Conservation (phyloP, 1,284 basidiomycete species). For the Cryptococcus sp. region DNA sequence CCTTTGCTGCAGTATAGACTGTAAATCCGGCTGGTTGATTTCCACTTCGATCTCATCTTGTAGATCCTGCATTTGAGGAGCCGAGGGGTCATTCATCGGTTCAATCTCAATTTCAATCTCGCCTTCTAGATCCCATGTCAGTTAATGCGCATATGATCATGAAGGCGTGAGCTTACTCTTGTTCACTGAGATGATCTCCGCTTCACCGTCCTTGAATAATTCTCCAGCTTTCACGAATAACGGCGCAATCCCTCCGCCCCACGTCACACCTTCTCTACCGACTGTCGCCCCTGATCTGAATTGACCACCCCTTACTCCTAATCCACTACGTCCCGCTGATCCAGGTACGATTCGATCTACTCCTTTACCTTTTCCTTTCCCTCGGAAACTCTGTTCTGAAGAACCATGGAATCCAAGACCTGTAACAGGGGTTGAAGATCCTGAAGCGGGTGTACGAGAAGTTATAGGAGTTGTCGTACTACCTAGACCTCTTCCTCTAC, state of each 20-base stretch:
- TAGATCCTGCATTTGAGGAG: slow-evolving; percentile 31
- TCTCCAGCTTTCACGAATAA: slow-evolving; percentile 47
- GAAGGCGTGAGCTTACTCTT: slow-evolving; percentile 21
- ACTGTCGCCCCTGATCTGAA: slow-evolving; percentile 8
- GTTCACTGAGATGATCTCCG: slow-evolving; percentile 30
- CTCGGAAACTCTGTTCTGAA: background rate
- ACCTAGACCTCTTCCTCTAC: slow-evolving; percentile 11
- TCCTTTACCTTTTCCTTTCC: background rate
- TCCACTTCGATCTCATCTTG: slow-evolving; percentile 31
- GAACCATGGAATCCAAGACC: slow-evolving; percentile 28
- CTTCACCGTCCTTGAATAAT: slow-evolving; percentile 45
- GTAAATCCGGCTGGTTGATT: background rate
- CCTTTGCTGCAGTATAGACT: too few relatives aligned
- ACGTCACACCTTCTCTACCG: slow-evolving; percentile 20
- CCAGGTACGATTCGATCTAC: background rate
- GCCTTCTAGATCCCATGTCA: slow-evolving; percentile 9
- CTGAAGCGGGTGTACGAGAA: slow-evolving; percentile 12
- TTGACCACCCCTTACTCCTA: background rate
- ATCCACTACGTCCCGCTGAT: background rate
- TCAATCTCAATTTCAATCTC: slow-evolving; percentile 17
- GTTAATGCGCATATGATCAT: background rate
- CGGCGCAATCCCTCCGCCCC: slow-evolving; percentile 40
- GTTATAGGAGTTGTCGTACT: slow-evolving; percentile 1
- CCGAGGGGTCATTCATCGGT: slow-evolving; percentile 29
- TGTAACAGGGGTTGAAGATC: slow-evolving; percentile 27